A percentile compares a stretch with the other conserved stretches of the same genome.
phyloP scores from a whole-genome alignment of 2,329 filamentous ascomycete genomes.

The Arthroderma sp. region DNA sequence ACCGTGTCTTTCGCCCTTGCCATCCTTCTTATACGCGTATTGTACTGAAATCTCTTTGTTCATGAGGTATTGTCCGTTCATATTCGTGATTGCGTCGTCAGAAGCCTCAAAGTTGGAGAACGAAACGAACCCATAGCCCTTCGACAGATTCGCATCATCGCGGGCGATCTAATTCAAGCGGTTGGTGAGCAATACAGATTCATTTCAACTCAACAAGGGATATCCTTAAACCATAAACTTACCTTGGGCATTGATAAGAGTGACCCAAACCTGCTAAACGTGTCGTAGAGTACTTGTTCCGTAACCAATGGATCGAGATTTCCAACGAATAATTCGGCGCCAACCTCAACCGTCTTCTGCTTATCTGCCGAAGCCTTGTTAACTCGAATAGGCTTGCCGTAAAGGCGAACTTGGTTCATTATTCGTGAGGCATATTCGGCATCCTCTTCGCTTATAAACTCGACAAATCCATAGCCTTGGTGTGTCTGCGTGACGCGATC shows the following conservation, averaged over 20 bases:
- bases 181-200: background rate
- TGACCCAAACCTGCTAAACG: constrained; percentile 80
- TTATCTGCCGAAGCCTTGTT: constrained; percentile 93
- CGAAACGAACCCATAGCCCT: constrained; percentile 92
- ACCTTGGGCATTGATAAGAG: constrained; percentile 79
- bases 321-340: constrained; percentile 91
- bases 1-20: constrained; percentile 90
- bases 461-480: constrained; percentile 97
- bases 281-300: constrained; percentile 92
- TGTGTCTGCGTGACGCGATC: constrained; percentile 94
- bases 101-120: constrained; percentile 89
- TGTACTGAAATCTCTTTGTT: constrained; percentile 95
- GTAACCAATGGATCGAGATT: constrained; percentile 91
- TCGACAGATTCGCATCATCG: constrained; percentile 75
- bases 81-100: constrained; percentile 78
- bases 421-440: constrained; percentile 93
- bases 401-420: constrained; percentile 90
- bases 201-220: background rate
- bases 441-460: constrained; percentile 89
- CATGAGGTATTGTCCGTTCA: constrained; percentile 93
- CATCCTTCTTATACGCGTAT: constrained; percentile 99
- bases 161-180: constrained; percentile 50
- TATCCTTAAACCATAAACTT: constrained; percentile 7
- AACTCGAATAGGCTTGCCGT: constrained; percentile 86
- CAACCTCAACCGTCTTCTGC: constrained; percentile 83